Conservation (phyloP, 2,329 filamentous ascomycete species). For the Pestalotiopsis fici region DNA sequence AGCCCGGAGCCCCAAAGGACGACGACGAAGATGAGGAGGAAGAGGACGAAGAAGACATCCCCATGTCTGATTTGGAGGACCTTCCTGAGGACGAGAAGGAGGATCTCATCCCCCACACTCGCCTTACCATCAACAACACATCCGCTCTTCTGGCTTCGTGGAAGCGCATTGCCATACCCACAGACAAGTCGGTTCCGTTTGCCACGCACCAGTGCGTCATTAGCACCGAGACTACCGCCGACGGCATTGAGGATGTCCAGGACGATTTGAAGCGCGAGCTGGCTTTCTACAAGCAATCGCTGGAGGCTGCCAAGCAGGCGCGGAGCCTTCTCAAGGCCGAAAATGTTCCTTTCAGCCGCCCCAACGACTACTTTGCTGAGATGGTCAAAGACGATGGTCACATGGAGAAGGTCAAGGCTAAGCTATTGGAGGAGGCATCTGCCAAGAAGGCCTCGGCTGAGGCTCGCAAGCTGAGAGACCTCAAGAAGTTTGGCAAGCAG, state of each 20-base stretch:
- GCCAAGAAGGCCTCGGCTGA: slow-evolving; percentile 90
- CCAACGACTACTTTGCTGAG: slow-evolving; percentile 95
- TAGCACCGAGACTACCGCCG: slow-evolving; percentile 63
- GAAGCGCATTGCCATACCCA: slow-evolving; percentile 75
- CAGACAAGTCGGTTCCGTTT: slow-evolving; percentile 71
- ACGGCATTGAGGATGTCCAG: slow-evolving; percentile 76
- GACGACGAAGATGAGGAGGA: slow-evolving; percentile 59
- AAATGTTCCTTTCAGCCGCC: slow-evolving; percentile 81
- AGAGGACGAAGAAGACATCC: slow-evolving; percentile 83
- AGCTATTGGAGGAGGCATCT: slow-evolving; percentile 88
- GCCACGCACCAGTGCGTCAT: slow-evolving; percentile 79
- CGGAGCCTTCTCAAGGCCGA: slow-evolving; percentile 78
- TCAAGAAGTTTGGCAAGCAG: slow-evolving; percentile 99
- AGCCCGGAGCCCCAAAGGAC: slow-evolving; percentile 40
- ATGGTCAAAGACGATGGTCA: slow-evolving; percentile 99
- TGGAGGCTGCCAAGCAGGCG: slow-evolving; percentile 74
- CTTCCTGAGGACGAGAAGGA: slow-evolving; percentile 77
- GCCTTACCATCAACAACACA: slow-evolving; percentile 97
- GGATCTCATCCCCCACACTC: slow-evolving; percentile 86
- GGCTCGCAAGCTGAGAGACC: slow-evolving; percentile 85
- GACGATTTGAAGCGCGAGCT: slow-evolving; percentile 93
- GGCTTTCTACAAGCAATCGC: slow-evolving; percentile 87
- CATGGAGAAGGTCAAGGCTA: slow-evolving; percentile 95
- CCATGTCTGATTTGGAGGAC: slow-evolving; percentile 84
- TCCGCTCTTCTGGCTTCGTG: slow-evolving; percentile 79